Percentiles rank a stretch among this genome's conserved stretches.
Conservation (phyloP, 345 rosid species). For the Orychophragmus violaceus region DNA sequence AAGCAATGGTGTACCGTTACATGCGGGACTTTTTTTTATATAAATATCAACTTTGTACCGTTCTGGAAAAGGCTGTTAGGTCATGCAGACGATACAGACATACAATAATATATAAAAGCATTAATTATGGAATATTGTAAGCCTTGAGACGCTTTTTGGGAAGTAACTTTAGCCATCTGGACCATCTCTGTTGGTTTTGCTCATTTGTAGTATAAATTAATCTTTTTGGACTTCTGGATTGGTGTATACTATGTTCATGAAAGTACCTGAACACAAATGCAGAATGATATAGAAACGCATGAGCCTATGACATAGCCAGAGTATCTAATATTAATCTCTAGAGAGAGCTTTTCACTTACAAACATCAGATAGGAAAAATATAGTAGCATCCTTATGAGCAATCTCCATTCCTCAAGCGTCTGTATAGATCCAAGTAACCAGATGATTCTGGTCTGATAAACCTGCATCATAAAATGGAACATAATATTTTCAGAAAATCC, state of each 20-base stretch:
- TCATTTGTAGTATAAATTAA: background rate
- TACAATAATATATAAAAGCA: background rate
- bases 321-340: background rate
- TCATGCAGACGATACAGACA: background rate
- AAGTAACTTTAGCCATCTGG: background rate
- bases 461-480: constrained; percentile 35
- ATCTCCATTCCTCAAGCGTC: constrained; percentile 49
- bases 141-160: background rate
- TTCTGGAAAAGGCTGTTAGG: constrained; percentile 4
- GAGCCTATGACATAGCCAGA: background rate
- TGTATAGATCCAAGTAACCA: constrained; percentile 67
- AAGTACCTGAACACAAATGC: background rate
- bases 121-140: background rate
- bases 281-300: background rate
- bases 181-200: background rate
- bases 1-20: constrained; percentile 15
- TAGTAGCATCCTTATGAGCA: constrained; percentile 36
- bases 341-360: background rate
- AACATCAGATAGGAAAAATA: background rate
- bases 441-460: constrained; percentile 56
- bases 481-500: background rate
- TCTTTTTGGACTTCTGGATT: background rate
- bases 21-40: background rate
- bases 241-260: background rate
- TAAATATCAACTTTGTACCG: background rate